phyloP scores from a whole-genome alignment of 2,329 filamentous ascomycete genomes.

The Ceratocystis cubensis region DNA sequence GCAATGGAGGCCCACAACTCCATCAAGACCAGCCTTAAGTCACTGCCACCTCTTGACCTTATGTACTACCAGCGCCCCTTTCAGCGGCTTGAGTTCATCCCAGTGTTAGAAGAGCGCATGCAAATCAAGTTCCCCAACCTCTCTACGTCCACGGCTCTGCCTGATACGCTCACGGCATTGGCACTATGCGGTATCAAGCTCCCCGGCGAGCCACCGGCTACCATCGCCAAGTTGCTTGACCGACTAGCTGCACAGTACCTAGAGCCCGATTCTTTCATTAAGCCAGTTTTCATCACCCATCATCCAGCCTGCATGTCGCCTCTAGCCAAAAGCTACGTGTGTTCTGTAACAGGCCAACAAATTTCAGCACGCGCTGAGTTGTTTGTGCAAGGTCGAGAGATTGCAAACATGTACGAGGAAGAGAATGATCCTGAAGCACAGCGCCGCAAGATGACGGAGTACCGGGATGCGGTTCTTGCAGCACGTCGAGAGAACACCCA shows the following conservation, averaged over 20 bases:
- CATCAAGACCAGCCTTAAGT: conserved; percentile 34
- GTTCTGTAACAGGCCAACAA: conserved; percentile 53
- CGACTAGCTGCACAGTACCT: conserved; percentile 63
- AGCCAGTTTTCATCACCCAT: conserved; percentile 74
- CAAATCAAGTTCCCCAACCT: conserved; percentile 54
- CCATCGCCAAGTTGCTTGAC: conserved; percentile 62
- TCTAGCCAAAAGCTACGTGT: conserved; percentile 72
- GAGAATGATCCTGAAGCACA: conserved; percentile 89
- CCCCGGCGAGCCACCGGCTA: conserved; percentile 49
- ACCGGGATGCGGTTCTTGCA: conserved; percentile 28
- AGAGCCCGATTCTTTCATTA: conserved; percentile 56
- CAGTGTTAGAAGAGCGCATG: conserved; percentile 58
- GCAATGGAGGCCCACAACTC: conserved; percentile 38
- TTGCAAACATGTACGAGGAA: conserved; percentile 96
- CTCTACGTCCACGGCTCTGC: conserved; percentile 40
- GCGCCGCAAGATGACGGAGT: conserved; percentile 61
- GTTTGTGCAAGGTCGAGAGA: conserved; percentile 66
- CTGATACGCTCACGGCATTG: conserved; percentile 41
- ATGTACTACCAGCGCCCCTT: conserved; percentile 42
- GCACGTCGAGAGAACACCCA: conserved; percentile 25
- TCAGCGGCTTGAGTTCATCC: conserved; percentile 65
- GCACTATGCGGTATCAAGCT: conserved; percentile 49
- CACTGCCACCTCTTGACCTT: conserved; percentile 38
- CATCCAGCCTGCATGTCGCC: conserved; percentile 87
- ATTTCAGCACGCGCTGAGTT: conserved; percentile 76